Base-by-base conservation (phyloP, 257 asterid species). In the Solanum medicagineum region DNA sequence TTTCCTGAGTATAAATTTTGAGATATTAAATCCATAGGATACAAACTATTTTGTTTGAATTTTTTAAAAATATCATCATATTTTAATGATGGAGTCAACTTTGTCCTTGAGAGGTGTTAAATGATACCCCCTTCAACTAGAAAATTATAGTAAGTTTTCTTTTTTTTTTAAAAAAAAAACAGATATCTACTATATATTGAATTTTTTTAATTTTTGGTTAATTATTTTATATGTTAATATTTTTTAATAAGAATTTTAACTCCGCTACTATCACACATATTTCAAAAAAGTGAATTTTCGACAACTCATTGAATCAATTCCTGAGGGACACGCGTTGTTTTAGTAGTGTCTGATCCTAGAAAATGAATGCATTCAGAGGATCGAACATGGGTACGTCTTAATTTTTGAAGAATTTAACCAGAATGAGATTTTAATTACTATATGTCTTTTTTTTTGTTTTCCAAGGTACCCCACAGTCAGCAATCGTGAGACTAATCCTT, bases 381-480 rank as follows among this genome's bases (percentile, higher is more conserved):
- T 20, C 20, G 3, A 19, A 73, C 2, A 73, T 3, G 12, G 9
- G 7, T 45, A 16, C 19, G 0, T 1, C 3, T 0, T 10, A 0
- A 20, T 71, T 11, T 71, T n/a, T 10, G 20, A 1, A 71, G 1
- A 2, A 44, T 11, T 40, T 70, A 29, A 29, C 32, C 32, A 29
- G 32, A 29, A 29, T 29, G 32, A 29, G 32, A 29, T 29, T 29
- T 29, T 29, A 29, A 29, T 29, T 29, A 29, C 32, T 29, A 32
- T 32, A 32, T 32, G 4, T 3, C 36, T 32, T 32, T 32, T 32
- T 29, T 32, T 32, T 32, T 29, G 32, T 29, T 32, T 32, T 0
- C 0, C 36, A 32, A 32, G 0, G 36, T 3, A 32, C 36, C 1
- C 4, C 36, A 32, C 4, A 32, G 4, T 1, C 36, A 4, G 0